Base-by-base conservation (phyloP, 768 basidiomycete genomes). In the Tulasnella sp. region DNA sequence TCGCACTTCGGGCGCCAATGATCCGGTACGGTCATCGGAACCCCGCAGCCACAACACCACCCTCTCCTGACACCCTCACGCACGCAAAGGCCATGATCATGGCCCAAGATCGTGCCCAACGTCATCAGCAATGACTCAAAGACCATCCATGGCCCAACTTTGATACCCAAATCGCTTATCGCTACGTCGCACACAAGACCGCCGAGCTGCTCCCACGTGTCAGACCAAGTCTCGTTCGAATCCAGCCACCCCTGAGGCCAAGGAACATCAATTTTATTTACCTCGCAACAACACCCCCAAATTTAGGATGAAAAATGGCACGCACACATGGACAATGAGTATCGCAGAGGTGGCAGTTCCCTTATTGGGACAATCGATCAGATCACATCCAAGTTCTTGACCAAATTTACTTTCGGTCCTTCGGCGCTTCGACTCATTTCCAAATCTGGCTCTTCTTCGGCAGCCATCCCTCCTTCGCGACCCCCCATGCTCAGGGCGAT, bases 191-290 rank as follows among this genome's bases (percentile, higher is more conserved):
- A 35, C 26, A 32, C 32, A 26, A 15, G 29, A 67, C 26, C 15
- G 61, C 61, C 61, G 61, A 67, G 61, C 2, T 26, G n/a, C 23
- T 67, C 61, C 57, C 61, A 67, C 61, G 61, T 67, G 61, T 61
- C 57, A 61, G 5, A 61, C n/a, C 18, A 29, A 61, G 57, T 67
- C 61, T 67, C 32, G 61, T 67, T 67, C 61, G 61, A 67, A 67
- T 51, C 23, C 48, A 51, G 48, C 48, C 51, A n/a, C 9, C 61
- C 61, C 61, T 35, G 26, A 11, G 61, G 32, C 61, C 61, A 35
- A 67, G 61, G 61, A 67, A 67, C 61, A 67, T 67, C 61, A 67
- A 67, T 67, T 67, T 61, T 61, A 29, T 67, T 67, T 67, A 67
- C 61, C 61, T 67, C 61, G 61, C 51, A n/a, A 51, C 51, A 51